Conservation (phyloP, 108 stramenopile species). For the Fragilariopsis cylindrus region DNA sequence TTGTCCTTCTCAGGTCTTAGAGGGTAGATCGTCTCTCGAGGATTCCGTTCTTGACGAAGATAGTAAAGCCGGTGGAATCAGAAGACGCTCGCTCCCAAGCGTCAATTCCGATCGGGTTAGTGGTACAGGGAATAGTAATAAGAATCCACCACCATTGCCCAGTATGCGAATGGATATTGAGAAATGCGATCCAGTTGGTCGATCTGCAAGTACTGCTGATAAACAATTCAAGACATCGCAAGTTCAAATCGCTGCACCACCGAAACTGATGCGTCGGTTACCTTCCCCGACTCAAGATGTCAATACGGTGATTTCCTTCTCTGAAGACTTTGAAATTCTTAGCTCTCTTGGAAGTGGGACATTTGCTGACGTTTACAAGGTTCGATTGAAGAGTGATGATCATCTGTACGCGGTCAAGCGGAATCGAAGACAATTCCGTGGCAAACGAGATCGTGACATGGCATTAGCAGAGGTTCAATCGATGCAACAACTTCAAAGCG, state of each 20-base stretch:
- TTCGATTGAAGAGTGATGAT: constrained; percentile 58
- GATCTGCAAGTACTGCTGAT: background rate
- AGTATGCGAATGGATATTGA: background rate
- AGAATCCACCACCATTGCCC: background rate
- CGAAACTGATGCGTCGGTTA: constrained; percentile 30
- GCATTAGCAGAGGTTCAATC: constrained; percentile 76
- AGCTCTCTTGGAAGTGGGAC: constrained; percentile 72
- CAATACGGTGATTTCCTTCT: constrained; percentile 47
- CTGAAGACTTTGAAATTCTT: constrained; percentile 65
- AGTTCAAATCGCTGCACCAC: constrained; percentile 19
- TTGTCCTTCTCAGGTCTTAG: constrained; percentile 65
- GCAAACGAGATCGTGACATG: constrained; percentile 73
- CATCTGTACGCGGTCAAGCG: constrained; percentile 77
- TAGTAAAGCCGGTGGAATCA: constrained; percentile 11
- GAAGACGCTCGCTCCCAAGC: background rate
- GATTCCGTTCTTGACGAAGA: constrained; percentile 73
- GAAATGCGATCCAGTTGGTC: constrained; percentile 10
- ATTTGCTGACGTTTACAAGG: constrained; percentile 86
- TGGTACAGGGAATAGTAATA: background rate
- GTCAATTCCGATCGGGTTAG: background rate
- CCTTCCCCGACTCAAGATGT: constrained; percentile 11
- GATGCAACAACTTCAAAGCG: constrained; percentile 79
- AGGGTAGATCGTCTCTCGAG: constrained; percentile 71
- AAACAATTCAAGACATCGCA: constrained; percentile 1
- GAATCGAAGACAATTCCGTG: constrained; percentile 78